Evolutionary conservation across 352 stramenopile species (phyloP).

Genomic region (Aphanomyces astaci): DNA sequence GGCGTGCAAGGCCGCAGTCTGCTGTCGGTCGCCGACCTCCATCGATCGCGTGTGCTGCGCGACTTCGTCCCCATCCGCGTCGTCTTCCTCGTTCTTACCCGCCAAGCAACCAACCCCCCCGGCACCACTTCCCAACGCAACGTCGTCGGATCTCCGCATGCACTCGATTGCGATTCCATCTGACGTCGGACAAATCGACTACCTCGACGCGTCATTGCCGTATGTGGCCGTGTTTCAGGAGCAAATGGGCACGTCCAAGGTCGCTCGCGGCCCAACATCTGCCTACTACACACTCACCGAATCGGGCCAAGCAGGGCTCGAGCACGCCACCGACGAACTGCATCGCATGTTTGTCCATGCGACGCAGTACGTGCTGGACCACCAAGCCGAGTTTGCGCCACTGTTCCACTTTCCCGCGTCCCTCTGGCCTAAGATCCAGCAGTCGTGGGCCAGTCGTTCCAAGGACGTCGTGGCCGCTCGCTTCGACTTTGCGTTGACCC

Average conservation of each 20-base stretch:
- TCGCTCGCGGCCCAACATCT: background rate
- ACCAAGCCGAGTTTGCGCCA: slow-evolving; percentile 14
- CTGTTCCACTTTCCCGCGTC: slow-evolving; percentile 11
- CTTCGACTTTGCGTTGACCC: slow-evolving; percentile 21
- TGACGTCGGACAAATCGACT: background rate
- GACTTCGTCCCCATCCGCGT: background rate
- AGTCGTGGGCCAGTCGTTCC: background rate
- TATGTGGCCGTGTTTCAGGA: slow-evolving; percentile 21
- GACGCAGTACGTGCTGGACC: slow-evolving; percentile 16
- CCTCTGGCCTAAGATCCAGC: slow-evolving; percentile 14
- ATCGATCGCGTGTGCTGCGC: background rate
- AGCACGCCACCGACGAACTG: slow-evolving; percentile 2
- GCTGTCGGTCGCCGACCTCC: background rate
- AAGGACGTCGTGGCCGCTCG: slow-evolving; percentile 8
- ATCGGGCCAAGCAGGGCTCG: slow-evolving; percentile 16
- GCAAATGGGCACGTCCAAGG: slow-evolving; percentile 6
- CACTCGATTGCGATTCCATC: background rate
- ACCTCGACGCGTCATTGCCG: slow-evolving; percentile 8
- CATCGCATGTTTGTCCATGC: slow-evolving; percentile 11
- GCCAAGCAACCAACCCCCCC: no score
- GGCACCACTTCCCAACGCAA: slow-evolving; percentile 6
- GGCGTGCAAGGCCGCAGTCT: background rate
- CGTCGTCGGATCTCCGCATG: slow-evolving; percentile 1
- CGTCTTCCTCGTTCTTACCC: no score
- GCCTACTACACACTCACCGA: slow-evolving; percentile 18